These are phyloP conservation scores for Papiliotrema flavescens DNA, from an alignment of 1,284 basidiomycete genomes.

Conservation along the genomic window DNA sequence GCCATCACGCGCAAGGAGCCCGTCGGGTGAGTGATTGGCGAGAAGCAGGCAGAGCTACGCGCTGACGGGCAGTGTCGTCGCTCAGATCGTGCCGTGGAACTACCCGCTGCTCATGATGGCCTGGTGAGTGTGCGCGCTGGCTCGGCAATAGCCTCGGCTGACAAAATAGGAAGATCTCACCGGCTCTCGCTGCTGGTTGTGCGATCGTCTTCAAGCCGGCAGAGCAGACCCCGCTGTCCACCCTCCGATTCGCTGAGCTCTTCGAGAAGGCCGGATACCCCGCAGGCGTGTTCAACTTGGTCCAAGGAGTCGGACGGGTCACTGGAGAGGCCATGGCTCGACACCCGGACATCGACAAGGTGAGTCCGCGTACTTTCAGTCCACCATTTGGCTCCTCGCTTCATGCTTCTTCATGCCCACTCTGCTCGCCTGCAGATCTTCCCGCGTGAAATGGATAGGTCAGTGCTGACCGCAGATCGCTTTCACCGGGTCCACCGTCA, in stretches of 20 bases:
- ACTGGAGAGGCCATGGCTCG: conserved; percentile 78
- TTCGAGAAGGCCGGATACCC: conserved; percentile 64
- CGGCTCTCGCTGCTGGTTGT: conserved; percentile 69
- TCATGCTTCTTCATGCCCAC: too few species aligned
- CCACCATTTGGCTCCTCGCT: too few species aligned
- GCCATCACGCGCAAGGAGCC: conserved; percentile 10
- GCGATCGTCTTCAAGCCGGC: conserved; percentile 62
- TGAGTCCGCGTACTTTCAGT: conserved; percentile 4
- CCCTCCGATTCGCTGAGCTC: conserved; percentile 57
- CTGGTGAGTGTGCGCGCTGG: conserved; percentile 52
- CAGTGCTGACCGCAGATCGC: conserved; percentile 26
- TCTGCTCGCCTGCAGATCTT: too few species aligned
- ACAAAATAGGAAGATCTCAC: conserved; percentile 69
- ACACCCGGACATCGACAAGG: conserved; percentile 76
- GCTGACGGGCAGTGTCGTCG: conserved; percentile 48
- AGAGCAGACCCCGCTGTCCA: conserved; percentile 85
- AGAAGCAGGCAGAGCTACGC: too few species aligned
- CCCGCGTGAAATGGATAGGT: neutral
- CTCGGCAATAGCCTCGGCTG: neutral
- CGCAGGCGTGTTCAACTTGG: conserved; percentile 83
- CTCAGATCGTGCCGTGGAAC: conserved; percentile 70
- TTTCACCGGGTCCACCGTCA: conserved; percentile 61
- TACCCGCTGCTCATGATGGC: conserved; percentile 90
- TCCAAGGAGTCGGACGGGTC: conserved; percentile 75
- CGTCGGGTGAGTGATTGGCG: conserved; percentile 62